Percentiles rank a stretch among this genome's conserved stretches.
Evolutionary conservation across 2,329 filamentous ascomycete genomes (phyloP).

Genomic region (Fusarium sp.): DNA sequence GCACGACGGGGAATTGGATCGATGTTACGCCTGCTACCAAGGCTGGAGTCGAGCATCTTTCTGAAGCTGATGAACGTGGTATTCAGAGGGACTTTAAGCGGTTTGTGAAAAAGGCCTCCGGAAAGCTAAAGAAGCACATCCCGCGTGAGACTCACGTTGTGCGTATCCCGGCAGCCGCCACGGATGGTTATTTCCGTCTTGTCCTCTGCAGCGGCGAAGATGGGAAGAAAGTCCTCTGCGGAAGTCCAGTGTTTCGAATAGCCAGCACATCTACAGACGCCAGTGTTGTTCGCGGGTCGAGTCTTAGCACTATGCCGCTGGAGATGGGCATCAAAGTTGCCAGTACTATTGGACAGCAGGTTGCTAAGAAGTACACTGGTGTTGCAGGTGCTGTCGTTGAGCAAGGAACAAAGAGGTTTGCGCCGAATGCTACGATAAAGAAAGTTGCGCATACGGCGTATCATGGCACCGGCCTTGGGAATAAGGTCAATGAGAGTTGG

Average conservation of each 20-base stretch:
- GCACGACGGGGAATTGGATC: conserved; percentile 73
- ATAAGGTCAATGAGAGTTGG: conserved; percentile 53
- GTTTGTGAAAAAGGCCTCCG: conserved; percentile 71
- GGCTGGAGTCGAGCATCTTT: conserved; percentile 64
- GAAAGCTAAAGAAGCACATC: conserved; percentile 62
- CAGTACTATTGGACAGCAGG: conserved; percentile 63
- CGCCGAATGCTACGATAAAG: conserved; percentile 52
- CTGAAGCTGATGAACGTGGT: conserved; percentile 71
- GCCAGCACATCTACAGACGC: conserved; percentile 74
- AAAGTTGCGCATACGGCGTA: conserved; percentile 60
- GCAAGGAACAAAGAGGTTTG: conserved; percentile 56
- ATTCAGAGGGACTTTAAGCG: conserved; percentile 78
- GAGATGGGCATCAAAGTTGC: conserved; percentile 74
- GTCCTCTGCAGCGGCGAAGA: conserved; percentile 68
- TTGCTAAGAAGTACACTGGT: conserved; percentile 61
- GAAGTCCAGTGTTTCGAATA: conserved; percentile 78
- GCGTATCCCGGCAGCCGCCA: conserved; percentile 73
- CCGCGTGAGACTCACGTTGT: conserved; percentile 75
- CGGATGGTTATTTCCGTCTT: conserved; percentile 78
- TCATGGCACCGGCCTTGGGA: conserved; percentile 46
- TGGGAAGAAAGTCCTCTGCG: conserved; percentile 71
- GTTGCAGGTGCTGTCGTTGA: conserved; percentile 59
- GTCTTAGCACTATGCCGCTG: conserved; percentile 74
- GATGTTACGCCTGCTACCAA: conserved; percentile 74
- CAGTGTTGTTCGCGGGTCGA: conserved; percentile 75